Conservation (phyloP, 768 basidiomycete species). For the Lactarius quietus region DNA sequence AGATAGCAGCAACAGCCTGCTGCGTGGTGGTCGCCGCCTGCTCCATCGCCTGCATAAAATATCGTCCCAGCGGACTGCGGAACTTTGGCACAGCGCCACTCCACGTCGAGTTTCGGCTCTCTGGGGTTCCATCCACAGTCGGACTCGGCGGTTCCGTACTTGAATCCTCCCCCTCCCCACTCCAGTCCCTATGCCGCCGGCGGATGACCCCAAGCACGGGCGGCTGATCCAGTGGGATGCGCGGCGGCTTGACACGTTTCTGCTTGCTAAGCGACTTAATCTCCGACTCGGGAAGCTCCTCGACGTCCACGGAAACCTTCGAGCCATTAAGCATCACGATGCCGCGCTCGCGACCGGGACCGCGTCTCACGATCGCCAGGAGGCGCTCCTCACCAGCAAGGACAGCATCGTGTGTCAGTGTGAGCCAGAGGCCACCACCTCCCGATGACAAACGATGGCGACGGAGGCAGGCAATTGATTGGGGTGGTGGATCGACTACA, state of each 20-base stretch:
- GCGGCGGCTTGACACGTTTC: constrained; percentile 80
- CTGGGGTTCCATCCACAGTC: constrained; percentile 21
- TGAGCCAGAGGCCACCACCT: constrained; percentile 94
- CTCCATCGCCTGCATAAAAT: constrained; percentile 72
- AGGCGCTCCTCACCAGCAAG: constrained; percentile 75
- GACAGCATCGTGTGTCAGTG: constrained; percentile 81
- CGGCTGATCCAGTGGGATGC: constrained; percentile 92
- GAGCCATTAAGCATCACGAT: constrained; percentile 87
- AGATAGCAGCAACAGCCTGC: constrained; percentile 72
- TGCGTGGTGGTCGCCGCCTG: constrained; percentile 72
- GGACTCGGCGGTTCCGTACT: constrained; percentile 24
- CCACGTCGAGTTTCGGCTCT: constrained; percentile 37
- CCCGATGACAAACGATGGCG: constrained; percentile 82
- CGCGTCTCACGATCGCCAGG: constrained; percentile 68
- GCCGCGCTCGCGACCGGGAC: constrained; percentile 67
- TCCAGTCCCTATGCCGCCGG: constrained; percentile 69
- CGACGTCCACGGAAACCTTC: constrained; percentile 78
- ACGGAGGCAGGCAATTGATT: constrained; percentile 73
- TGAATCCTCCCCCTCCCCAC: constrained; percentile 41
- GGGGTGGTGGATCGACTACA: constrained; percentile 90
- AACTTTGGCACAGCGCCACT: constrained; percentile 56
- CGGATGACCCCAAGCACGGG: constrained; percentile 72
- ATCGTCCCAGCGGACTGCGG: constrained; percentile 65
- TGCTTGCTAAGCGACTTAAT: constrained; percentile 76
- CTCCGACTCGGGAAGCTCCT: constrained; percentile 84